Evolutionary conservation across 768 basidiomycete species (phyloP).

Genomic region (Leccinellum luteum): DNA sequence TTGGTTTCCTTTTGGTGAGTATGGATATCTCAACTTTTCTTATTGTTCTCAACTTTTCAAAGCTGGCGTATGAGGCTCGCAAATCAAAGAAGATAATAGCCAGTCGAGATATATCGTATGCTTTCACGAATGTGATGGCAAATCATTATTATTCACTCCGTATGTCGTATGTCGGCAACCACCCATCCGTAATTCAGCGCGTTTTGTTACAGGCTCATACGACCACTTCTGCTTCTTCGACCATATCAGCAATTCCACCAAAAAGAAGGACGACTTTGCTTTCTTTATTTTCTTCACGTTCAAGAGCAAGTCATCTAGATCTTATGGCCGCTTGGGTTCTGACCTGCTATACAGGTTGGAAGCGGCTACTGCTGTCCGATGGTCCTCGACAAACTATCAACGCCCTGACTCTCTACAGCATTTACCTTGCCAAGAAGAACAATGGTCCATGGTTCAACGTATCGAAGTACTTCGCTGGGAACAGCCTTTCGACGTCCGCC

Average conservation of each 20-base stretch:
- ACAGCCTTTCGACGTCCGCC: conserved; percentile 74
- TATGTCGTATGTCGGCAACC: conserved; percentile 38
- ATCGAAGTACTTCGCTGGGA: conserved; percentile 76
- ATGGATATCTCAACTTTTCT: not conserved
- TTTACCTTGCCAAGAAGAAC: conserved; percentile 60
- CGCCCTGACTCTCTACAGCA: conserved; percentile 92
- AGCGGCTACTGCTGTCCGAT: conserved; percentile 86
- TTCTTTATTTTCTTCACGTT: conserved; percentile 99
- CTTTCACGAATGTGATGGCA: conserved; percentile 97
- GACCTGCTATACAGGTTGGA: conserved; percentile 58
- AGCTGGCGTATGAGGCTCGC: conserved; percentile 90
- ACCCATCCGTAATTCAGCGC: not conserved
- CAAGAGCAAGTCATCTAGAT: conserved; percentile 67
- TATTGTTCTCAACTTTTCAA: conserved; percentile 30
- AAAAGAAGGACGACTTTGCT: conserved; percentile 95
- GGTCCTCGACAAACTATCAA: conserved; percentile 98
- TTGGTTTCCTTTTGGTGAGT: conserved; percentile 90
- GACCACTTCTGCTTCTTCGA: conserved; percentile 98
- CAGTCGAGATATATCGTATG: conserved; percentile 95
- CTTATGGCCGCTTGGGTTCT: not conserved
- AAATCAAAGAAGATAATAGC: conserved; percentile 94
- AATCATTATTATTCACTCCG: conserved; percentile 95
- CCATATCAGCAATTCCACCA: conserved; percentile 93
- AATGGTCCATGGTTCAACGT: conserved; percentile 63
- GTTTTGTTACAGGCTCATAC: conserved; percentile 66